These are phyloP conservation scores for Taxawa tesnikishii DNA, from an alignment of 2,329 filamentous ascomycete genomes.

Conservation along the genomic window DNA sequence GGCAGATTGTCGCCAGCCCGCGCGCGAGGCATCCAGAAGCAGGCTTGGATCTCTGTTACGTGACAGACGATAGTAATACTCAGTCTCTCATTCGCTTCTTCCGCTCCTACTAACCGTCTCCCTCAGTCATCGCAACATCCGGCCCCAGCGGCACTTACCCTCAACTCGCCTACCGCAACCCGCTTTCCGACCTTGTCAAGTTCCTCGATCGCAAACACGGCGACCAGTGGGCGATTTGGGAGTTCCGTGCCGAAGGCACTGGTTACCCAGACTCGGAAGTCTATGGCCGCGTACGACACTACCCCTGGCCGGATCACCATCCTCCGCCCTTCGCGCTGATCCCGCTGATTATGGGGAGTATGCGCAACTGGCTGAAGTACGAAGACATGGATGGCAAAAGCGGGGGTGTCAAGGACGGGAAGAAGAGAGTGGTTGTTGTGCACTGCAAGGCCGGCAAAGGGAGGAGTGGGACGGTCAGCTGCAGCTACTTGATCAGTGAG, in stretches of 20 bases:
- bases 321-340: constrained; percentile 86
- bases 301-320: constrained; percentile 94
- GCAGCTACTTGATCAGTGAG: constrained; percentile 82
- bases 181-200: constrained; percentile 70
- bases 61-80: constrained; percentile 59
- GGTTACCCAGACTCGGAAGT: constrained; percentile 89
- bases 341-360: constrained; percentile 78
- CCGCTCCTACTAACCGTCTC: background rate
- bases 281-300: constrained; percentile 74
- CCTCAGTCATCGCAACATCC: constrained; percentile 54
- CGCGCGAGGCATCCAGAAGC: constrained; percentile 75
- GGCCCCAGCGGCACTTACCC: constrained; percentile 84
- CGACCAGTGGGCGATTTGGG: constrained; percentile 87
- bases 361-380: constrained; percentile 73
- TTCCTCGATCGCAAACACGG: constrained; percentile 82
- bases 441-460: constrained; percentile 98
- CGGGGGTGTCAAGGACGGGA: constrained; percentile 17
- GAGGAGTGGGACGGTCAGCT: constrained; percentile 75
- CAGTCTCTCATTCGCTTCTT: background rate
- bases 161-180: constrained; percentile 85
- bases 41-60: constrained; percentile 88
- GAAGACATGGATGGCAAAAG: constrained; percentile 25
- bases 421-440: constrained; percentile 65
- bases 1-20: constrained; percentile 84
- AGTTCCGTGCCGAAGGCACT: constrained; percentile 92